A percentile compares a stretch with the other conserved stretches of the same genome.
phyloP scores from a whole-genome alignment of 2,329 filamentous ascomycete genomes.

The Colletotrichum horii region DNA sequence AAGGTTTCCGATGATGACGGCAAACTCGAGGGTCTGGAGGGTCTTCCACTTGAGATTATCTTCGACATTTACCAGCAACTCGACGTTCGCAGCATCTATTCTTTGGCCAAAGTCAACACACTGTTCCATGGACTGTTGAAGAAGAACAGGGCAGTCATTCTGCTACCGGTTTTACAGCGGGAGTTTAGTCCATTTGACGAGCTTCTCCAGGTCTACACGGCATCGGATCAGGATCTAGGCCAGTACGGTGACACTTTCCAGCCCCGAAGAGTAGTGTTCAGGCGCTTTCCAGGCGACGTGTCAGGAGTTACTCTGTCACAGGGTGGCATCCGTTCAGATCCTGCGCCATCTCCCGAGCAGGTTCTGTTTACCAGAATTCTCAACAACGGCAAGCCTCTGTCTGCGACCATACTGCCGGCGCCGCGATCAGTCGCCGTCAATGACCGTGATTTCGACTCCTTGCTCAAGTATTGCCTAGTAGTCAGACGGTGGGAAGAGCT shows the following conservation, averaged over 20 bases:
- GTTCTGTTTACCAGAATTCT: not conserved
- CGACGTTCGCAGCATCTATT: constrained; percentile 44
- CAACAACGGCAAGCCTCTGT: not conserved
- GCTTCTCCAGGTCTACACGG: constrained; percentile 52
- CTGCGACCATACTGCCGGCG: not conserved
- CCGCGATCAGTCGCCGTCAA: constrained; percentile 33
- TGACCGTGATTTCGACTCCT: constrained; percentile 34
- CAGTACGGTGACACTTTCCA: constrained; percentile 38
- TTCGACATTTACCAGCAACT: constrained; percentile 53
- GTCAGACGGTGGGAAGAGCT: constrained; percentile 43
- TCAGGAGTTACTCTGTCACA: constrained; percentile 26
- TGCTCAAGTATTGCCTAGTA: constrained; percentile 40
- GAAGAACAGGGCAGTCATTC: constrained; percentile 43
- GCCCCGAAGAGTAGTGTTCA: constrained; percentile 43
- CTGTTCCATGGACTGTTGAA: constrained; percentile 45
- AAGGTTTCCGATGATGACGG: not conserved
- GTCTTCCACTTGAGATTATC: constrained; percentile 51
- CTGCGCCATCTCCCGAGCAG: not conserved
- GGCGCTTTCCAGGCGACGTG: constrained; percentile 37
- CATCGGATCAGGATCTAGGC: constrained; percentile 40
- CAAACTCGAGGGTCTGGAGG: constrained; percentile 26
- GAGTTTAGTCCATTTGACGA: constrained; percentile 51
- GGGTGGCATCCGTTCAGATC: not conserved
- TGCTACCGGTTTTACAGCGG: constrained; percentile 45
- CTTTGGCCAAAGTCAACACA: constrained; percentile 41